These are phyloP conservation scores for Astrephomene gubernaculifera DNA, from an alignment of 139 green algal genomes.

Conservation along the genomic window DNA sequence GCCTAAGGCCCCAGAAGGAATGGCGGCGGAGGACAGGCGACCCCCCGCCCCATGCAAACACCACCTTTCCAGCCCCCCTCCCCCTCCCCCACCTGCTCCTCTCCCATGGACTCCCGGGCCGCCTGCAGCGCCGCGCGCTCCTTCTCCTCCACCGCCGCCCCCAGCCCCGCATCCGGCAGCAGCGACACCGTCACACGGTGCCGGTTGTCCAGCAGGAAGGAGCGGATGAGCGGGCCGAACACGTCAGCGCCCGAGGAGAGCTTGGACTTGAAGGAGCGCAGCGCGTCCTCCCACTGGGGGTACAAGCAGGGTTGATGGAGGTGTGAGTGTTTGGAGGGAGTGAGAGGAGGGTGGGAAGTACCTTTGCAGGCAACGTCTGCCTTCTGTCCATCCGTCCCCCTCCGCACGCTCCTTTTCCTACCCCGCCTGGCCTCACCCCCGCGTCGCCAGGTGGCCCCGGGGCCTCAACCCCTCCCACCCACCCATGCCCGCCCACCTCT, in stretches of 20 bases:
- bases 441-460: too few species aligned
- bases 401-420: neutral
- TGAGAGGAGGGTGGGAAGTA: neutral
- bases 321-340: neutral
- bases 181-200: slow-evolving; percentile 68
- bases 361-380: neutral
- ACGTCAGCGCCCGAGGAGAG: slow-evolving; percentile 88
- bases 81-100: slow-evolving; percentile 65
- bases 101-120: slow-evolving; percentile 59
- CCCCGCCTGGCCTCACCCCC: too few species aligned
- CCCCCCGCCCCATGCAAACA: too few species aligned
- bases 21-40: too few species aligned
- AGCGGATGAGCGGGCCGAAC: slow-evolving; percentile 92
- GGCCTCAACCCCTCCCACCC: too few species aligned
- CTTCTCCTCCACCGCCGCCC: slow-evolving; percentile 64
- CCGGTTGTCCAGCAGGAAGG: slow-evolving; percentile 92
- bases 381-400: neutral
- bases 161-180: slow-evolving; percentile 11
- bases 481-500: neutral
- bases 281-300: slow-evolving; percentile 85
- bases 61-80: neutral
- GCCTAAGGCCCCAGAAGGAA: too few species aligned
- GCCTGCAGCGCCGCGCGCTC: slow-evolving; percentile 77
- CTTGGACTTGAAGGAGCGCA: slow-evolving; percentile 90
- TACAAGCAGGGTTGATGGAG: too few species aligned